A percentile compares a stretch with the other conserved stretches of the same genome.
phyloP scores from a whole-genome alignment of 495 filamentous ascomycete genomes.

The Friedmanniomyces simplex region DNA sequence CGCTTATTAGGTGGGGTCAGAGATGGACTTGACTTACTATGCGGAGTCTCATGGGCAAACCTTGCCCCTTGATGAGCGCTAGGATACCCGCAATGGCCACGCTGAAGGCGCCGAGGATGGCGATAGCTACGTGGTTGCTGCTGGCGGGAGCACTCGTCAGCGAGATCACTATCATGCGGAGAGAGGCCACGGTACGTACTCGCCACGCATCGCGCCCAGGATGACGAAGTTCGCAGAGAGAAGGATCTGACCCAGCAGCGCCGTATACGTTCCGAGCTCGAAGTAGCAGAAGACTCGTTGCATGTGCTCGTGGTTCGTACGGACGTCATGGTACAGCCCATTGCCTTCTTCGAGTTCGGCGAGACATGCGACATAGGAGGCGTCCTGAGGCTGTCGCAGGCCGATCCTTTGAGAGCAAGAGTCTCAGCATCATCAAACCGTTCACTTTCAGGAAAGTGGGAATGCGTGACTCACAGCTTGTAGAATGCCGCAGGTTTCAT shows the following conservation, averaged over 20 bases:
- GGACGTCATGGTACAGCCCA: conserved; percentile 5
- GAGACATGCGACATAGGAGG: neutral
- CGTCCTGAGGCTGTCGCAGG: neutral
- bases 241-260: neutral
- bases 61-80: conserved; percentile 4
- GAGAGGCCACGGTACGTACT: neutral
- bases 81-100: conserved; percentile 1
- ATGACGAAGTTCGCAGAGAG: conserved; percentile 4
- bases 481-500: neutral
- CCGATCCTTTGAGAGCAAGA: neutral
- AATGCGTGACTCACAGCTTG: neutral
- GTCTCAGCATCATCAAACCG: neutral
- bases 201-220: conserved; percentile 5
- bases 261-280: neutral
- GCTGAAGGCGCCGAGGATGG: conserved; percentile 1
- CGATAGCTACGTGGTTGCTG: conserved; percentile 2
- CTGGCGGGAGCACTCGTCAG: neutral
- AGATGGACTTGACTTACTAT: neutral
- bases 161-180: neutral
- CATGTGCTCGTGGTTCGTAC: neutral
- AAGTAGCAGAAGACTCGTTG: neutral
- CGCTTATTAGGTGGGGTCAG: neutral
- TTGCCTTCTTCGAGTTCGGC: neutral
- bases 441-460: neutral
- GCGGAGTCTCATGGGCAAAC: conserved; percentile 5